Evolutionary conservation across 2,329 filamentous ascomycete genomes (phyloP).

Genomic region (Ophiocordyceps sinensis): DNA sequence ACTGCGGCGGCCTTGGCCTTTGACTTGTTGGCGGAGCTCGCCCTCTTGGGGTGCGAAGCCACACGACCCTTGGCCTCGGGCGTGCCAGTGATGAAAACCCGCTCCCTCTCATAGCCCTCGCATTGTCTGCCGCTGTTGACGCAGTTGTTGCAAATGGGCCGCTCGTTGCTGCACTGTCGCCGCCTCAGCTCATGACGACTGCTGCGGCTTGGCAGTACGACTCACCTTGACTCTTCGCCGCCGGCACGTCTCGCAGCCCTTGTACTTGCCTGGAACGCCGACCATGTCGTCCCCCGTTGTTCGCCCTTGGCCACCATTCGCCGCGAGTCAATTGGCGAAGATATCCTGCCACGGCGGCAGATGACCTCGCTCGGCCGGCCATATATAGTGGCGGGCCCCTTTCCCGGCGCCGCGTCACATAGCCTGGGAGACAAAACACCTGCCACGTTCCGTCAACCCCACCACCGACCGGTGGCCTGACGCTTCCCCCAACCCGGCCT

Average conservation of each 20-base stretch:
- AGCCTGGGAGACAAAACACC: background rate
- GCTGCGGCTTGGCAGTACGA: background rate
- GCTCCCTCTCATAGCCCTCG: slow-evolving; percentile 47
- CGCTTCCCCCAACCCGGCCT: background rate
- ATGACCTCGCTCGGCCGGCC: background rate
- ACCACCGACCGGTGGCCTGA: slow-evolving; percentile 1
- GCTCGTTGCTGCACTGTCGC: slow-evolving; percentile 44
- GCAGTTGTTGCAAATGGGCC: slow-evolving; percentile 47
- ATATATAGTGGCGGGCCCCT: slow-evolving; percentile 2
- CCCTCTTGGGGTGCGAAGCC: slow-evolving; percentile 38
- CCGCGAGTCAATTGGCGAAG: background rate
- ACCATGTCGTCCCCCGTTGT: slow-evolving; percentile 28
- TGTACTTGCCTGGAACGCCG: slow-evolving; percentile 48
- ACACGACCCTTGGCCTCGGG: slow-evolving; percentile 38
- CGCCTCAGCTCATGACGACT: slow-evolving; percentile 1
- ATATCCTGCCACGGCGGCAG: too few species aligned
- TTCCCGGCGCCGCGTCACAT: background rate
- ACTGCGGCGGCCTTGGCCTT: slow-evolving; percentile 10
- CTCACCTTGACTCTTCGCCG: slow-evolving; percentile 43
- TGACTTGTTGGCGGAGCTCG: slow-evolving; percentile 18
- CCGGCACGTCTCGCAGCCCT: slow-evolving; percentile 49
- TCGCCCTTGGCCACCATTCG: background rate
- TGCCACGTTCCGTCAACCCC: slow-evolving; percentile 1
- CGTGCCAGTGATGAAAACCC: slow-evolving; percentile 50
- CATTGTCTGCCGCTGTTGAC: slow-evolving; percentile 40